Conservation (phyloP, 176 grass and related monocot genomes). For the Oryza glaberrima region DNA sequence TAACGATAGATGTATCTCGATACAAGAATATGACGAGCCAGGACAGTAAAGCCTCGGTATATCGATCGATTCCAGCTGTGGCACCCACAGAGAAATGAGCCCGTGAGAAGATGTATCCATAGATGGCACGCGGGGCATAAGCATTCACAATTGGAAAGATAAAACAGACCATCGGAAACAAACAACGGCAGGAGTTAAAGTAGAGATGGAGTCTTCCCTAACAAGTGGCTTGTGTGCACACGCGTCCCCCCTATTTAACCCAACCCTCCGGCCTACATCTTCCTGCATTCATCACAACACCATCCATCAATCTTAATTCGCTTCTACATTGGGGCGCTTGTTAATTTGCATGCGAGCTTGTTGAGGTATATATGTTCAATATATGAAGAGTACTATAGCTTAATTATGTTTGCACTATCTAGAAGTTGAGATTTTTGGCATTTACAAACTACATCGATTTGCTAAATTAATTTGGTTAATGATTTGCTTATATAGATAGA, state of each 20-base stretch:
- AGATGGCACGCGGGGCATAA: background rate
- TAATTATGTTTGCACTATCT: too few relatives aligned
- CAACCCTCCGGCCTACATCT: background rate
- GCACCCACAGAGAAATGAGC: background rate
- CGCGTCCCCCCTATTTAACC: conserved; percentile 10
- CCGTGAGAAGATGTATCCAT: background rate
- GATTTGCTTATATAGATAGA: background rate
- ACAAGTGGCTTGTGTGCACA: background rate
- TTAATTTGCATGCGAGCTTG: background rate
- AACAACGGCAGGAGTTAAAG: background rate
- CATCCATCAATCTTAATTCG: background rate
- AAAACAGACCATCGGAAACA: background rate
- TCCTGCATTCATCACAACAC: background rate
- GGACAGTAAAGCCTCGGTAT: background rate
- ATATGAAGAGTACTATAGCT: too few relatives aligned
- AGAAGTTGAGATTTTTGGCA: background rate
- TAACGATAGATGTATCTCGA: background rate
- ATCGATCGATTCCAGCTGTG: background rate
- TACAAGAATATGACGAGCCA: background rate
- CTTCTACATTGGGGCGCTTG: background rate
- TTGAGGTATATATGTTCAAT: background rate
- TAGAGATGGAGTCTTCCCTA: background rate
- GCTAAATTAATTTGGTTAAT: too few relatives aligned
- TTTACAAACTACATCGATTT: background rate
- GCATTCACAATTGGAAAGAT: background rate